These are phyloP conservation scores for Penicillium turbatum DNA, from an alignment of 495 filamentous ascomycete species.

Conservation along the genomic window DNA sequence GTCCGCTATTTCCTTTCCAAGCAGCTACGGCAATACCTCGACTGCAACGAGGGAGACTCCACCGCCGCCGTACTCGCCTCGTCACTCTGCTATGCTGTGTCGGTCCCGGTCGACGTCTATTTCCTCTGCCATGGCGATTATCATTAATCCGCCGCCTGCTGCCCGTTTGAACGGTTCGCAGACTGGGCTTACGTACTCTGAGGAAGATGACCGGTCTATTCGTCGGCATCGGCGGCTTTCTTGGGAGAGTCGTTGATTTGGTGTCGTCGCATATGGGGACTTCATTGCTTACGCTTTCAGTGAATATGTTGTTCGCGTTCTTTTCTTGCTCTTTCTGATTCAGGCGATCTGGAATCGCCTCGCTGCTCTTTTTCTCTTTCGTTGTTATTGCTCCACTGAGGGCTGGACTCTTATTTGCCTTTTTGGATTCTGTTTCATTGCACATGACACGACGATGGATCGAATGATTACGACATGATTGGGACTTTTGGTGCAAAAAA, in stretches of 20 bases:
- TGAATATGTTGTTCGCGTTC: background rate
- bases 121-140: conserved; percentile 27
- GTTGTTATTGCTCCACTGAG: background rate
- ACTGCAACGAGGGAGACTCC: conserved; percentile 46
- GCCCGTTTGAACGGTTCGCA: conserved; percentile 25
- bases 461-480: conserved; percentile 1
- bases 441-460: conserved; percentile 24
- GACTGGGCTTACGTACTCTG: conserved; percentile 23
- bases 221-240: conserved; percentile 28
- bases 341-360: conserved; percentile 18
- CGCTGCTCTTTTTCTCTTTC: background rate
- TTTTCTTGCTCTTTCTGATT: background rate
- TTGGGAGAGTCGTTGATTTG: conserved; percentile 32
- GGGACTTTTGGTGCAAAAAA: background rate
- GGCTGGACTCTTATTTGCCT: background rate
- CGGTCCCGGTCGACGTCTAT: conserved; percentile 37
- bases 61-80: conserved; percentile 43
- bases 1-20: conserved; percentile 43
- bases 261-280: background rate
- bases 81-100: conserved; percentile 23
- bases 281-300: background rate
- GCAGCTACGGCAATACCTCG: conserved; percentile 47
- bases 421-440: background rate
- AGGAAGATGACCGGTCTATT: conserved; percentile 24
- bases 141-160: conserved; percentile 24